These are phyloP conservation scores for Discostella stelligeroides DNA, from an alignment of 108 stramenopile genomes.

Conservation along the genomic window DNA sequence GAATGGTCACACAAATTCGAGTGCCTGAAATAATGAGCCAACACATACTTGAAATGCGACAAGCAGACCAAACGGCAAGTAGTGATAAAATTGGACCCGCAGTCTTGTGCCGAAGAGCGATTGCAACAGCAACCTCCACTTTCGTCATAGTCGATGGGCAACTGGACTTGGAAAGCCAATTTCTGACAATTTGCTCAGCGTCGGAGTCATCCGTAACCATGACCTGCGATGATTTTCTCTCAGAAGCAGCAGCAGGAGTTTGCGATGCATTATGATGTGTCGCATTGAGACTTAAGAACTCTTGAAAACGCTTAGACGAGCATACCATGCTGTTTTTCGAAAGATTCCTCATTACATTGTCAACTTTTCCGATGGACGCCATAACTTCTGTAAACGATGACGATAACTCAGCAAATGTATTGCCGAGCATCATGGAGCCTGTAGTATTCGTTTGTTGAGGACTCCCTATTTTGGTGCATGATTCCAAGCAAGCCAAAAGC, in stretches of 20 bases:
- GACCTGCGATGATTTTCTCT: background rate
- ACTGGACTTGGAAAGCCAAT: slow-evolving; percentile 27
- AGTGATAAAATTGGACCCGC: slow-evolving; percentile 29
- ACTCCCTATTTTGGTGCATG: background rate
- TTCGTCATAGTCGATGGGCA: slow-evolving; percentile 8
- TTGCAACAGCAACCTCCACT: slow-evolving; percentile 9
- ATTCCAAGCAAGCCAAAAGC: slow-evolving; percentile 12
- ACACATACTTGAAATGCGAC: slow-evolving; percentile 19
- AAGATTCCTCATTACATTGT: slow-evolving; percentile 36
- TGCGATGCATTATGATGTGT: background rate
- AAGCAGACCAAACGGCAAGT: slow-evolving; percentile 14
- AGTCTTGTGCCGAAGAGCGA: slow-evolving; percentile 33
- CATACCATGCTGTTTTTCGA: slow-evolving; percentile 38
- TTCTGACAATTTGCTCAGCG: slow-evolving; percentile 28
- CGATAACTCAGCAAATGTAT: slow-evolving; percentile 22
- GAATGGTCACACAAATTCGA: slow-evolving; percentile 15
- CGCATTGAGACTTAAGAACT: slow-evolving; percentile 30
- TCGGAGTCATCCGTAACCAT: slow-evolving; percentile 8
- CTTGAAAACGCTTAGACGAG: slow-evolving; percentile 33
- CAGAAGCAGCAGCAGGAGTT: background rate
- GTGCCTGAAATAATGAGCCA: slow-evolving; percentile 21
- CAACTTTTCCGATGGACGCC: slow-evolving; percentile 16
- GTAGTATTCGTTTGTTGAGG: background rate
- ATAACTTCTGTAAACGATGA: slow-evolving; percentile 7
- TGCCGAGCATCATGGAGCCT: background rate